Evolutionary conservation across 495 filamentous ascomycete species (phyloP).

Genomic region (Penicillium robsamsonii): DNA sequence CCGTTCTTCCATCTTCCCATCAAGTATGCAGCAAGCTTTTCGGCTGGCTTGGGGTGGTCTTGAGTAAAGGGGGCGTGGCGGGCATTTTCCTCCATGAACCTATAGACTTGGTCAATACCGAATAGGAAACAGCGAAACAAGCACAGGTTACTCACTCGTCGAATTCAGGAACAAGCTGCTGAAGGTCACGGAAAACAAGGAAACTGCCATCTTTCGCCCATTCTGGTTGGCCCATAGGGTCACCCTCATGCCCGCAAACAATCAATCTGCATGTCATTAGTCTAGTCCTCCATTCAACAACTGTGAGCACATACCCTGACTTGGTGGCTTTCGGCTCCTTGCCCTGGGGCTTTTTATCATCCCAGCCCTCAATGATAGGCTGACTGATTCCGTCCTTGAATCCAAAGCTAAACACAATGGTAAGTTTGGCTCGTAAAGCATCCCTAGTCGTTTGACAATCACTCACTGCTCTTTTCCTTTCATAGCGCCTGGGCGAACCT

Average conservation of each 20-base stretch:
- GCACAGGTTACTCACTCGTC: conserved; percentile 15
- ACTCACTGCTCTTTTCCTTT: conserved; percentile 22
- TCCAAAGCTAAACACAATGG: conserved; percentile 25
- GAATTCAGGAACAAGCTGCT: conserved; percentile 35
- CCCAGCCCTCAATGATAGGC: conserved; percentile 29
- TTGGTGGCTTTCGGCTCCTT: conserved; percentile 15
- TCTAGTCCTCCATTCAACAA: background rate
- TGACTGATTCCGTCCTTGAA: conserved; percentile 34
- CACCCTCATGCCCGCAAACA: conserved; percentile 15
- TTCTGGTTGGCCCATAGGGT: conserved; percentile 15
- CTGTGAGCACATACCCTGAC: conserved; percentile 20
- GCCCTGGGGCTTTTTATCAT: conserved; percentile 10
- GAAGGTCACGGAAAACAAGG: conserved; percentile 37
- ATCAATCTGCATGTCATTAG: conserved; percentile 13
- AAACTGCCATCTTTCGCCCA: conserved; percentile 41
- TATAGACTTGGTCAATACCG: conserved; percentile 7
- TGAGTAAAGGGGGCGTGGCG: conserved; percentile 3
- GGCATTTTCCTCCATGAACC: conserved; percentile 17
- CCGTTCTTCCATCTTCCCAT: conserved; percentile 42
- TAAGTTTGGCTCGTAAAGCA: background rate
- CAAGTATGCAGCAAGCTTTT: conserved; percentile 32
- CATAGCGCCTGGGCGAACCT: background rate
- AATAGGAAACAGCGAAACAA: background rate
- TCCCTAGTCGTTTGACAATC: background rate
- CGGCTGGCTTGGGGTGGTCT: conserved; percentile 10